Conservation (phyloP, 2,329 filamentous ascomycete species). For the Byssothecium circinans region DNA sequence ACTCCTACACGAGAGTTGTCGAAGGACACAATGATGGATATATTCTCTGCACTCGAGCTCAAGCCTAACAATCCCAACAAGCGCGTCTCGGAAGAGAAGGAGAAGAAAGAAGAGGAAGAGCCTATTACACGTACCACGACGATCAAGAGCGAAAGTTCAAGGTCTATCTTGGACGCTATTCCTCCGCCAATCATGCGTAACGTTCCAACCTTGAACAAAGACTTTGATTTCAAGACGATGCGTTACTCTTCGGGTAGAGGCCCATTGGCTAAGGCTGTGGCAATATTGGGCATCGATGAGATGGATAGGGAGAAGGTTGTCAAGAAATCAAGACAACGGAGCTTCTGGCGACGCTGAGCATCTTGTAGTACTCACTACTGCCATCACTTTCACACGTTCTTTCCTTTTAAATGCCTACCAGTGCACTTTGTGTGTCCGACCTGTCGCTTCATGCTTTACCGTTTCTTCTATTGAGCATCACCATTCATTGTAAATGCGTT, state of each 20-base stretch:
- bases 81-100: not conserved
- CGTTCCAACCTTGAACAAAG: not conserved
- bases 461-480: too few species aligned
- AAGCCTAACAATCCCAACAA: not conserved
- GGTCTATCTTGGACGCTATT: constrained; percentile 3
- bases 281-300: constrained; percentile 1
- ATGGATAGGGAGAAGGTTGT: not conserved
- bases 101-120: not conserved
- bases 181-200: constrained; percentile 9
- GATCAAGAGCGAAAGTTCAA: not conserved
- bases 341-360: constrained; percentile 11
- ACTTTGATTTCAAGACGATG: not conserved
- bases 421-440: too few species aligned
- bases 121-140: not conserved
- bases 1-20: not conserved
- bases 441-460: too few species aligned
- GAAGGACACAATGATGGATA: not conserved
- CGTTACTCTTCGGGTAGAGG: not conserved
- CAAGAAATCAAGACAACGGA: constrained; percentile 13
- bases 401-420: too few species aligned
- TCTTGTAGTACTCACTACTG: too few species aligned
- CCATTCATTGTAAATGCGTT: not conserved
- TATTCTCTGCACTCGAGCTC: not conserved
- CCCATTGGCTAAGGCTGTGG: not conserved
- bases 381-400: too few species aligned